phyloP scores from a whole-genome alignment of 352 stramenopile species.

The Thalassiosira livingstoniorum region DNA sequence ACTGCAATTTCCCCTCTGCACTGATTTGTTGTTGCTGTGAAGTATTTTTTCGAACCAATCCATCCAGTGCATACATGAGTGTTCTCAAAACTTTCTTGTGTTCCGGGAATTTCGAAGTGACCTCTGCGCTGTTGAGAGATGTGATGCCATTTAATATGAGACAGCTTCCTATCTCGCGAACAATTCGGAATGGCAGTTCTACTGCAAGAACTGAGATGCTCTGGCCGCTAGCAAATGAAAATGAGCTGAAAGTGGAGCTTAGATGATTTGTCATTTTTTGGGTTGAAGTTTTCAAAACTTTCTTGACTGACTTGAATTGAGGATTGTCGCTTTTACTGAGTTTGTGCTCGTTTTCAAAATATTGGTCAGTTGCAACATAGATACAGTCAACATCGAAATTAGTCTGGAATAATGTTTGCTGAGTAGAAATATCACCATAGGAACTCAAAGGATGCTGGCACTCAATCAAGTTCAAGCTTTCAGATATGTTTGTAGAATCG shows the following conservation, averaged over 20 bases:
- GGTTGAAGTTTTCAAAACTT: slow-evolving; percentile 65
- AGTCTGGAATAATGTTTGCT: slow-evolving; percentile 19
- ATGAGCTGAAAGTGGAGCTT: slow-evolving; percentile 43
- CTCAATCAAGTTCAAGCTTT: too few relatives aligned
- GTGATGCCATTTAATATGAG: slow-evolving; percentile 66
- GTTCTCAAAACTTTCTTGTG: slow-evolving; percentile 67
- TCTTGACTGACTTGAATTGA: slow-evolving; percentile 71
- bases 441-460: too few relatives aligned
- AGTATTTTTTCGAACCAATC: slow-evolving; percentile 27
- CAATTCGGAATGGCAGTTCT: slow-evolving; percentile 71
- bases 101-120: slow-evolving; percentile 62
- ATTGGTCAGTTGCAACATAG: slow-evolving; percentile 77
- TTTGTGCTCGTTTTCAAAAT: slow-evolving; percentile 65
- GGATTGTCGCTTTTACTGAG: slow-evolving; percentile 49
- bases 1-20: slow-evolving; percentile 18
- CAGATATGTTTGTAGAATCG: not conserved
- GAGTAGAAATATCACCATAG: slow-evolving; percentile 10
- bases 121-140: slow-evolving; percentile 54
- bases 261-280: slow-evolving; percentile 63
- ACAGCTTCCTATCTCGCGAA: slow-evolving; percentile 72
- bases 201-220: slow-evolving; percentile 72
- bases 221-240: slow-evolving; percentile 1
- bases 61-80: slow-evolving; percentile 55
- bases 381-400: slow-evolving; percentile 71
- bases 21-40: slow-evolving; percentile 12